phyloP scores from a whole-genome alignment of 2,329 filamentous ascomycete species.

The Penicillium concentricum region DNA sequence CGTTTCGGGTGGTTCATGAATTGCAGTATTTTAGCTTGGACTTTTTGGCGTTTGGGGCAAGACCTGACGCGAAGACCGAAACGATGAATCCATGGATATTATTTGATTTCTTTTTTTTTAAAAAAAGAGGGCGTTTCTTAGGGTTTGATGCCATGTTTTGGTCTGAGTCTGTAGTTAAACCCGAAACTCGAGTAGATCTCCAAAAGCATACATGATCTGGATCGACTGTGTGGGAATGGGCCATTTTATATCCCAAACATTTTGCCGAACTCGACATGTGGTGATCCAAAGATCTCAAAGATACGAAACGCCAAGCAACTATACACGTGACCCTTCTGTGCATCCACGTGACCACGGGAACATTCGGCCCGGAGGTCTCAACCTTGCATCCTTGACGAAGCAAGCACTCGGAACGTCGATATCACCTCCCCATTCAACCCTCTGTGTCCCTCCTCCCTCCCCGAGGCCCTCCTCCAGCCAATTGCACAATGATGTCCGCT shows the following conservation, averaged over 20 bases:
- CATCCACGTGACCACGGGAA: slow-evolving; percentile 17
- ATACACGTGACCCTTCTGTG: slow-evolving; percentile 11
- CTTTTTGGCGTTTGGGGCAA: slow-evolving; percentile 9
- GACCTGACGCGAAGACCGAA: neutral
- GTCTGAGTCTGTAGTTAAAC: neutral
- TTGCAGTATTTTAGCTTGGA: slow-evolving; percentile 13
- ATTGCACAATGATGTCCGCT: slow-evolving; percentile 54
- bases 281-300: neutral
- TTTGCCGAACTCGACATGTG: neutral
- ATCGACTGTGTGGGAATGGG: neutral
- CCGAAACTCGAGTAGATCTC: neutral
- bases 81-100: slow-evolving; percentile 2
- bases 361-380: slow-evolving; percentile 26
- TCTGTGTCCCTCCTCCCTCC: slow-evolving; percentile 17
- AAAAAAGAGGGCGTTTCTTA: neutral
- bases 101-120: neutral
- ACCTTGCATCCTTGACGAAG: slow-evolving; percentile 24
- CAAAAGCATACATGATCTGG: neutral
- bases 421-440: slow-evolving; percentile 25
- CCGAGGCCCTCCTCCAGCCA: slow-evolving; percentile 25
- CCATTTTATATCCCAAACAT: neutral
- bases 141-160: neutral
- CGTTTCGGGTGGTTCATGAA: slow-evolving; percentile 23
- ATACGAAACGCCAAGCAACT: neutral
- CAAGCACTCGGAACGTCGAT: slow-evolving; percentile 25